Evolutionary conservation across 805 yeast genomes (phyloP).

Genomic region (Teunomyces stri): DNA sequence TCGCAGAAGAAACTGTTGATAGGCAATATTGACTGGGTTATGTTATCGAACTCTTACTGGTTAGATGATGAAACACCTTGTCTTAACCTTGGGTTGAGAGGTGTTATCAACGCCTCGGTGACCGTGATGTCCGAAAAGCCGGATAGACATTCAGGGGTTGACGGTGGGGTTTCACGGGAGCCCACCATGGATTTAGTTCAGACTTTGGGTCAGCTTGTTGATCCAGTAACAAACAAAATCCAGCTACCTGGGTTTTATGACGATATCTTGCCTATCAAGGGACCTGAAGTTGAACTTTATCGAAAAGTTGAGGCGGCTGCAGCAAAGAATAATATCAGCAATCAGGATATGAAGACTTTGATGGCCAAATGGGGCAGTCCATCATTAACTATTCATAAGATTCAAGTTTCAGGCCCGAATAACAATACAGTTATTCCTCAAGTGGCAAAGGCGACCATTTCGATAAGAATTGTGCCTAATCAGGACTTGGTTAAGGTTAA

Average conservation of each 20-base stretch:
- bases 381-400: conserved; percentile 79
- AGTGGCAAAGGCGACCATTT: conserved; percentile 68
- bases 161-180: conserved; percentile 87
- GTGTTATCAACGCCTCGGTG: conserved; percentile 80
- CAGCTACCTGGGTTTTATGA: conserved; percentile 75
- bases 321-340: conserved; percentile 30
- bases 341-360: conserved; percentile 45
- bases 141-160: conserved; percentile 94
- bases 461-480: conserved; percentile 86
- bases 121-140: conserved; percentile 70
- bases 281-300: conserved; percentile 59
- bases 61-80: conserved; percentile 86
- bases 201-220: conserved; percentile 62
- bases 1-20: conserved; percentile 47
- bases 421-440: conserved; percentile 89
- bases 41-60: conserved; percentile 93
- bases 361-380: conserved; percentile 88
- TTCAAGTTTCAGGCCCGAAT: conserved; percentile 86
- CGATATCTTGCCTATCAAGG: conserved; percentile 56
- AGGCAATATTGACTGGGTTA: conserved; percentile 82
- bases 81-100: conserved; percentile 90
- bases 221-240: conserved; percentile 32
- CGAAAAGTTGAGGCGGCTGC: conserved; percentile 51
- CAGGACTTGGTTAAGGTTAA: conserved; percentile 68
- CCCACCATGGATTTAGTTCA: conserved; percentile 86